Base-by-base conservation (phyloP, 176 grass and related monocot genomes). In the Cenchrus purpureus region DNA sequence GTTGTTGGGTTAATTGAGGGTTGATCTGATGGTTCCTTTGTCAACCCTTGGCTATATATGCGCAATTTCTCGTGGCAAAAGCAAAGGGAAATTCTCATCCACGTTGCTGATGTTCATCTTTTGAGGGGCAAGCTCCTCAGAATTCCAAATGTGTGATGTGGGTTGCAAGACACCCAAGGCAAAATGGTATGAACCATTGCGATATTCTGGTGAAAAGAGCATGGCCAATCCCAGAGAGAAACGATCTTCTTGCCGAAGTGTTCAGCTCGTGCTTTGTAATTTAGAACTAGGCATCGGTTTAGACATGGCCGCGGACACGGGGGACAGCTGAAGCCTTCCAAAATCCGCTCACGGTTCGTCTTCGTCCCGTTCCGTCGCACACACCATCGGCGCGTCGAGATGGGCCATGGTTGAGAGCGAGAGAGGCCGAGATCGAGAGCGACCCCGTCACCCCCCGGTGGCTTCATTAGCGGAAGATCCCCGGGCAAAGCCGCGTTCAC, bases 391-490 rank as follows among this genome's bases (percentile, higher is more conserved):
- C 65, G 65, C 50, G 10, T 1, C 34, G 6, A 15, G 17, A 43
- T 0, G 15, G 31, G 22, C 0, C 2, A 1, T 9, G 22, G 3
- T 28, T 28, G 59, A 11, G 59, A 62, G 59, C n/a, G 59, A 25
- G 59, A 25, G 59, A 22, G 20, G 68, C 44, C 68, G 44, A 13
- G n/a, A 72, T 20, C 43, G 68, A 71, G n/a, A 50, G 64, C 12
- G 77, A 44, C 12, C 34, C 60, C 20, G 49, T 54, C 17, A 16
- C 32, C 4, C 37, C 29, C 32, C 4, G 54, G 70, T 62, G 42
- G 81, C 70, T 83, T 40, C 56, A 12, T 13, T 32, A 44, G 65
- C 20, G 67, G 61, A 68, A 84, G 89, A 90, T 90, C 84, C 80
- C 52, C 1, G 7, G n/a, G 14, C 34, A 87, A 84, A 75, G 80